Evolutionary conservation across 345 rosid species (phyloP).

Genomic region (Salix koriyanagi): DNA sequence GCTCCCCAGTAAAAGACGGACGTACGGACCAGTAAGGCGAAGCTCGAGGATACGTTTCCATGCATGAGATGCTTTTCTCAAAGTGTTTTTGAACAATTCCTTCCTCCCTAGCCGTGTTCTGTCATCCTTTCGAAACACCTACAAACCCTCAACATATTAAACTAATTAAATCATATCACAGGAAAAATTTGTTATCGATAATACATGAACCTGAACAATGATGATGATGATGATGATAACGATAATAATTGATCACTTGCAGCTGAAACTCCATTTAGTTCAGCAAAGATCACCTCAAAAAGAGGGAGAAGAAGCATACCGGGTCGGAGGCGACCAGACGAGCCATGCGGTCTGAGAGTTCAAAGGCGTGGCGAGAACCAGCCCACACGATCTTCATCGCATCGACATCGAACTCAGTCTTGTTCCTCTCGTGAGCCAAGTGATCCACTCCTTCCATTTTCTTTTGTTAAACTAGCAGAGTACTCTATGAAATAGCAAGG

Average conservation of each 20-base stretch:
- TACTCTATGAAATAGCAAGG: not conserved
- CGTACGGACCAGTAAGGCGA: slow-evolving; percentile 58
- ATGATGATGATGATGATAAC: too few relatives aligned
- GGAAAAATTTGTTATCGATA: not conserved
- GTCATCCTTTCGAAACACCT: slow-evolving; percentile 80
- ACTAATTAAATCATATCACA: not conserved
- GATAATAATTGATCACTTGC: not conserved
- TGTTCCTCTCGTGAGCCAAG: slow-evolving; percentile 68
- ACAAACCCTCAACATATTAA: slow-evolving; percentile 3
- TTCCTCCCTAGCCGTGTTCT: slow-evolving; percentile 67
- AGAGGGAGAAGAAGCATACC: slow-evolving; percentile 26
- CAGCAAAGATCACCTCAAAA: not conserved
- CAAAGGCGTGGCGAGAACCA: slow-evolving; percentile 73
- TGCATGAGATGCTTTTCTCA: slow-evolving; percentile 81
- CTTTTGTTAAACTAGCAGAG: not conserved
- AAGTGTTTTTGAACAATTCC: slow-evolving; percentile 85
- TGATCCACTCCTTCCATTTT: slow-evolving; percentile 56
- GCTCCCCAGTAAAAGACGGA: not conserved
- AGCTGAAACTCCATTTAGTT: not conserved
- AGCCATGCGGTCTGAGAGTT: slow-evolving; percentile 76
- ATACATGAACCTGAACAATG: not conserved
- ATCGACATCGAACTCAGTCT: slow-evolving; percentile 75
- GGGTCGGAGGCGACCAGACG: slow-evolving; percentile 96
- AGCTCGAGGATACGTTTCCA: slow-evolving; percentile 85
- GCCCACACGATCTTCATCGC: slow-evolving; percentile 97